Base-by-base conservation (phyloP, 208 protist species). In the Angomonas ambiguus region DNA sequence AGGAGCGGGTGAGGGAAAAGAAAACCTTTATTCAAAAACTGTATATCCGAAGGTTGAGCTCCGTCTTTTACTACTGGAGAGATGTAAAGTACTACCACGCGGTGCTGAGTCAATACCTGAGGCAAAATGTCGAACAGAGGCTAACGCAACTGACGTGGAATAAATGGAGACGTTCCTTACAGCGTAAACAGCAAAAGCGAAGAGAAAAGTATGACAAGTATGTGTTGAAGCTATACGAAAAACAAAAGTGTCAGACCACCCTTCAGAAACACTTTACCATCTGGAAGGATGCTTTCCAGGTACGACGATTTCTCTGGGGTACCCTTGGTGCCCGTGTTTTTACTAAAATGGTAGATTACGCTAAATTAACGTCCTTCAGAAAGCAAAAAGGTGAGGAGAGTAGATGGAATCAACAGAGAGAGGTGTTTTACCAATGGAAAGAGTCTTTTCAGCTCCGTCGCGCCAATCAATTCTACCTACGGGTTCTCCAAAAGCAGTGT, bases 1-100 rank as follows among this genome's bases (percentile, higher is more conserved):
- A 55, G 22, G 22, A 18, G 5, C 49, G 49, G 5, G 16, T 30
- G 4, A 5, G 8, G 27, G 30, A 61, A 42, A 61, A 16, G 35
- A 41, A 41, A 13, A 13, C 8, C 13, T 41, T 41, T 41, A 41
- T 41, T 41, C 8, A 41, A 41, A 41, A 41, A 13, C 8, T 41
- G 13, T 41, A 41, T 13, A 5, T 18, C 5, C 35, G 35, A 5
- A 41, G 13, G 35, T 13, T 41, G 5, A 13, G 35, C 35, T 41
- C 35, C 35, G 31, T 48, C 30, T 67, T 67, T 30, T 59, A 45
- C 49, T 30, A 45, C n/a, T 67, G 62, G 77, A 72, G 77, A 11
- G 68, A 82, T 51, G 24, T 63, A 6, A 73, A 79, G 0, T 67
- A 81, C 16, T 77, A 79, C 67, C 65, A 76, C 22, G 61, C 67